Evolutionary conservation across 306 rosid species (phyloP), one percentile per base, ranked within the genome.

Genomic region (Fragaria iinumae): DNA sequence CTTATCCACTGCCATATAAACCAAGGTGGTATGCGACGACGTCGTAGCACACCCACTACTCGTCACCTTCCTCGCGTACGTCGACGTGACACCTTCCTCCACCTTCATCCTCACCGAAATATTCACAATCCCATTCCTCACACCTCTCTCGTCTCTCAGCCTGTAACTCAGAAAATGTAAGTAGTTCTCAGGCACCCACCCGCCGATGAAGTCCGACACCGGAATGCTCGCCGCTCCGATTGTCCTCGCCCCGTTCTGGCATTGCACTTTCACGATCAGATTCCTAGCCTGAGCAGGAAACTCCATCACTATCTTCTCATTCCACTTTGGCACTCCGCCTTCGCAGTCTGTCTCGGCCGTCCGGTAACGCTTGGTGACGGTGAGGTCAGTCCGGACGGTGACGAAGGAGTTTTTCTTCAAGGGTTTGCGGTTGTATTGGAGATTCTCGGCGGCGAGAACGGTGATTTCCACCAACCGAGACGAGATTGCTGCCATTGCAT

Each of bases 121-220:
- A 70, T 93, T 93, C 16, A 93, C 62, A 68, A 93, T 79, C 49
- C 97, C 97, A 52, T 90, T 93, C 75, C 87, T 89, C 27, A 69
- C 82, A 4, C 89, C 86, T 20, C 76, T 80, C 17, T 52, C 18
- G 47, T 93, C 90, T 86, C 96, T 86, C 75, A 93, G 74, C 76
- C 96, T 83, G 64, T 90, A 93, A 68, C 98, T 93, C 79, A 93
- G 71, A 38, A 86, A 88, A 36, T 93, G 96, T 83, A 81, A 44
- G 43, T 90, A 84, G 67, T 79, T 71, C 68, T 84, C 90, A 7
- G 87, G 93, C 49, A 88, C 38, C 25, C 65, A 85, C 0, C 87
- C 87, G 41, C 90, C 90, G 0, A 72, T 0, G 11, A 93, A 84
- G 53, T 93, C 96, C 4, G 93, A 77, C 12, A 80, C 82, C 0